phyloP scores from a whole-genome alignment of 495 filamentous ascomycete genomes.

The Peziza echinospora region DNA sequence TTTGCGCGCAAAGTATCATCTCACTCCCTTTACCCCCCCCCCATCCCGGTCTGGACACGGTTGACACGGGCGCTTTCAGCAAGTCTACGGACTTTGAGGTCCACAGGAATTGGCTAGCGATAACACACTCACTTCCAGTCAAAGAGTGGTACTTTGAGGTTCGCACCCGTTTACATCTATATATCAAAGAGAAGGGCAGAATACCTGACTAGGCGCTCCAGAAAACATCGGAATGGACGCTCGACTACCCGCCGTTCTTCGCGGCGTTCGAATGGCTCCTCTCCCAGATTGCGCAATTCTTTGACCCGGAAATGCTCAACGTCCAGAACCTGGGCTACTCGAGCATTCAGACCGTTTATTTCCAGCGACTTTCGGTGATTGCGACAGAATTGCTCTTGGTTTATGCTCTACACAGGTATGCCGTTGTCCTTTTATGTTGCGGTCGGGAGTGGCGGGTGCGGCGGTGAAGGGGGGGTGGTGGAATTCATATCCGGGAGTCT shows the following conservation, averaged over 20 bases:
- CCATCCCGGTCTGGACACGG: not conserved
- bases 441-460: too few species aligned
- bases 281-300: slow-evolving; percentile 54
- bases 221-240: slow-evolving; percentile 95
- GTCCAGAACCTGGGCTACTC: slow-evolving; percentile 64
- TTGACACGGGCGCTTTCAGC: slow-evolving; percentile 27
- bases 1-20: too few species aligned
- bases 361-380: slow-evolving; percentile 75
- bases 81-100: slow-evolving; percentile 99
- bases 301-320: slow-evolving; percentile 62
- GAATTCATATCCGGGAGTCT: not conserved
- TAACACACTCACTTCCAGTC: slow-evolving; percentile 69
- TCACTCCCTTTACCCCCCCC: too few species aligned
- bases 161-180: slow-evolving; percentile 10
- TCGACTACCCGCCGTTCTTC: slow-evolving; percentile 97
- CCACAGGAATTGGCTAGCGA: slow-evolving; percentile 92
- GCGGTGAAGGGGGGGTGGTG: not conserved
- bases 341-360: slow-evolving; percentile 81
- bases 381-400: slow-evolving; percentile 64
- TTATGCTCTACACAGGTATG: slow-evolving; percentile 60
- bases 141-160: slow-evolving; percentile 90
- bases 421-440: too few species aligned
- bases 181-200: not conserved
- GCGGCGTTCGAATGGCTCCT: slow-evolving; percentile 89
- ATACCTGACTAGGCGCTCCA: slow-evolving; percentile 13